Evolutionary conservation across 2,329 filamentous ascomycete species (phyloP).

Genomic region (Fusarium cicatricum): DNA sequence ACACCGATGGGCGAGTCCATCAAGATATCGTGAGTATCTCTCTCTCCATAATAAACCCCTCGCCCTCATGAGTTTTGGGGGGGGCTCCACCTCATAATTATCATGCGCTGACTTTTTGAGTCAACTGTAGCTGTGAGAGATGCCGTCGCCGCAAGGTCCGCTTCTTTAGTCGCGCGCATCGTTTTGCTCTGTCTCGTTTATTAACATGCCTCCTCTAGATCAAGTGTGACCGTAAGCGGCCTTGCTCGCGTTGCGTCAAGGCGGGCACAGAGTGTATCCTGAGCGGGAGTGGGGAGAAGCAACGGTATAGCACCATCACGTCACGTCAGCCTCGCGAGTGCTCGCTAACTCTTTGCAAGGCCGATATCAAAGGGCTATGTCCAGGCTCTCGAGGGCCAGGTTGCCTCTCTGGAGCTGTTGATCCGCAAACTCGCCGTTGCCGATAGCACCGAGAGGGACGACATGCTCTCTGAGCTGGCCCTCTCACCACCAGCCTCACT

Average conservation of each 20-base stretch:
- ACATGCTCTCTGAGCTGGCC: constrained; percentile 52
- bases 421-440: constrained; percentile 55
- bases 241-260: constrained; percentile 59
- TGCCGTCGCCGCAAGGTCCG: constrained; percentile 54
- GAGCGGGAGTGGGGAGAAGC: constrained; percentile 53
- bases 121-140: constrained; percentile 50
- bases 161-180: not conserved
- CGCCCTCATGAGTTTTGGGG: constrained; percentile 7
- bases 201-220: constrained; percentile 47
- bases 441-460: constrained; percentile 49
- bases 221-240: constrained; percentile 61
- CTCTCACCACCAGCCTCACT: constrained; percentile 35
- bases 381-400: constrained; percentile 56
- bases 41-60: constrained; percentile 8
- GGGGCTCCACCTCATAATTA: constrained; percentile 1
- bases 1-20: constrained; percentile 48
- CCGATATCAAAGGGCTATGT: constrained; percentile 57
- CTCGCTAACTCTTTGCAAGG: constrained; percentile 38
- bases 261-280: constrained; percentile 52
- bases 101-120: constrained; percentile 13
- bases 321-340: not conserved
- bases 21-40: constrained; percentile 47
- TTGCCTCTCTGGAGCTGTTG: constrained; percentile 55
- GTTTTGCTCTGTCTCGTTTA: not conserved
- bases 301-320: constrained; percentile 44